Evolutionary conservation across 371 early-diverging fungal genomes (phyloP), one percentile per base, ranked within the genome.

Genomic region (Circinella umbellata): DNA sequence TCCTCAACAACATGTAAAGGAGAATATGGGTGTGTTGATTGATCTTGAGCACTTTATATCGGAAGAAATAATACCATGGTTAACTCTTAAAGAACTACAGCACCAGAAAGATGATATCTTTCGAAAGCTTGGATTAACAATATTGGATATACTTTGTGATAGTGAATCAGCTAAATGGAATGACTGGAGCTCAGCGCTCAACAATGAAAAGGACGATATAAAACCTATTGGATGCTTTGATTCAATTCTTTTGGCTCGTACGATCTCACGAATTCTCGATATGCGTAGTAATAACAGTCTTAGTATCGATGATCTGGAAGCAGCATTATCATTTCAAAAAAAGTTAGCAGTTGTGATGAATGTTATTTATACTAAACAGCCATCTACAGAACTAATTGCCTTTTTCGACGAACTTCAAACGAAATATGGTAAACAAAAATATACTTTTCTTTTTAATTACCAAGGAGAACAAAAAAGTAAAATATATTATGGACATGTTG

Each of bases 121-220:
- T 13, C 6, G 20, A 17, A 20, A 51, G 38, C 27, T 70, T 39
- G 64, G 61, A 2, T 49, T 70, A 4, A 37, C 51, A 3, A 61
- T 42, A 4, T 61, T 70, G 37, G n/a, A 61, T 51, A 17, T 37
- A 3, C 64, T 70, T 53, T 70, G 57, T 27, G 27, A 27, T 27
- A 57, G 57, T 27, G n/a, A 11, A n/a, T 18, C 57, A 7, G 34
- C 6, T 27, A 5, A 57, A 57, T 57, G 57, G 57, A 57, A 57
- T n/a, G 57, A 57, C 14, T 57, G 57, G 57, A 27, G 27, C 27
- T 18, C 57, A 34, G 57, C 27, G 0, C 20, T 57, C 13, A 4
- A 18, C 13, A 57, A 34, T 10, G 4, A 7, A 34, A 14, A 57
- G 4, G 5, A 27, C 11, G 4, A 9, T 13, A 27, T 27, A 1